Evolutionary conservation across 768 basidiomycete genomes (phyloP), one percentile per base, ranked within the genome.

Genomic region (Crepidotus variabilis): DNA sequence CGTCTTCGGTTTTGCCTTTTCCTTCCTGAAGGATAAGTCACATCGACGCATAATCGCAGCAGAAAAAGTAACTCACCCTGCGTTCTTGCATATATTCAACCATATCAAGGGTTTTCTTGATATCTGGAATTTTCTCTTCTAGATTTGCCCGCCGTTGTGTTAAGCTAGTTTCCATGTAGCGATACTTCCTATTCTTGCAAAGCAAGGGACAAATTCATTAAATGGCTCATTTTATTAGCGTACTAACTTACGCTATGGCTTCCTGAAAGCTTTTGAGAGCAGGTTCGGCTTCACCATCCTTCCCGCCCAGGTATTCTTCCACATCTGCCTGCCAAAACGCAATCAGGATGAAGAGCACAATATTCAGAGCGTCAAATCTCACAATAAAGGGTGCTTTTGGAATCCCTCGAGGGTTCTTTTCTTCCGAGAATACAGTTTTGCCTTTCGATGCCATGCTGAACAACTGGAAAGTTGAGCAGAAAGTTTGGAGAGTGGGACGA

Each of bases 361-460:
- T 21, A 46, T 21, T 6, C n/a, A 49, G 1, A 47, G n/a, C 2
- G 21, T 2, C 32, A 20, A 43, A 22, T 47, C 87, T 61, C 60
- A 96, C 95, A 52, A 98, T 88, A 66, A 99, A 99, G 0, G 92
- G 92, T 2, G 96, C 95, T 71, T 89, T 88, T 21, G 96, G 96
- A 51, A 98, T 98, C 4, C 96, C 96, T 52, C 96, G 78, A 0
- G 94, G 87, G 61, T 95, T 98, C 65, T 85, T 85, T 71, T 78
- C 76, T 46, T 75, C 73, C 13, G 72, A 70, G 50, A 73, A 71
- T 14, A 74, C 66, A 24, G 65, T 55, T 60, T 67, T 69, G 34
- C 57, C 49, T 62, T 66, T 65, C 7, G 67, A 53, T 8, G 68
- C 54, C 70, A 71, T 72, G 21, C 28, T 28, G 28, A 28, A 28